Conservation (phyloP, 83 land plant genomes). For the Thuja plicata region DNA sequence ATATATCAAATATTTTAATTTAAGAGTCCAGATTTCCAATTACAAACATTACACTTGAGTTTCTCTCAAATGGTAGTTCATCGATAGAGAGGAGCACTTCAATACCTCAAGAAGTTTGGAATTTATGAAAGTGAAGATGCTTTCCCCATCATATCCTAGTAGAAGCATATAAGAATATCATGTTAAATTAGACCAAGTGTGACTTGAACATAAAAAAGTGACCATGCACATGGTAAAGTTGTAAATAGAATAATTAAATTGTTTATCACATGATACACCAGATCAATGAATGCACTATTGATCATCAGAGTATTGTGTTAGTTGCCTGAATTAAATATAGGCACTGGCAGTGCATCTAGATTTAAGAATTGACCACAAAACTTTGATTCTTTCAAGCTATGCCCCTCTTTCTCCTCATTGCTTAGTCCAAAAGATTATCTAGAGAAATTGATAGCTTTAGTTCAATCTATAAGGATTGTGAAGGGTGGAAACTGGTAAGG, state of each 20-base stretch:
- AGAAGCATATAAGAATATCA: neutral
- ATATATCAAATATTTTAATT: neutral
- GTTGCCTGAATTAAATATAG: neutral
- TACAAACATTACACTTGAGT: constrained; percentile 8
- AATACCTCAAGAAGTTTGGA: constrained; percentile 6
- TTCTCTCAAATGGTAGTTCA: neutral
- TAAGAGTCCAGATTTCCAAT: neutral
- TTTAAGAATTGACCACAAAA: neutral
- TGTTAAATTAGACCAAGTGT: neutral
- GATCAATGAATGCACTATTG: neutral
- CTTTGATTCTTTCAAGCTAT: neutral
- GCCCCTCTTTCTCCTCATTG: neutral
- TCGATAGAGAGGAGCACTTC: neutral
- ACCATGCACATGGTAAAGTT: neutral
- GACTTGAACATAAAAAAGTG: neutral
- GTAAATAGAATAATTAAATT: neutral
- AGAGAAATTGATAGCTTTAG: neutral
- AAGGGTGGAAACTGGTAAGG: neutral
- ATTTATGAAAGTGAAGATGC: constrained; percentile 4
- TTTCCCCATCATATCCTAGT: constrained; percentile 6
- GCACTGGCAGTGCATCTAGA: neutral
- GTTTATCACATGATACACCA: neutral
- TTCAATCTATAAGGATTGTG: neutral
- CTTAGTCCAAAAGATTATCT: neutral
- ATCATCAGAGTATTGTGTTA: neutral